These are phyloP conservation scores for Suillus ampliporus DNA, from an alignment of 768 basidiomycete genomes.

Conservation along the genomic window DNA sequence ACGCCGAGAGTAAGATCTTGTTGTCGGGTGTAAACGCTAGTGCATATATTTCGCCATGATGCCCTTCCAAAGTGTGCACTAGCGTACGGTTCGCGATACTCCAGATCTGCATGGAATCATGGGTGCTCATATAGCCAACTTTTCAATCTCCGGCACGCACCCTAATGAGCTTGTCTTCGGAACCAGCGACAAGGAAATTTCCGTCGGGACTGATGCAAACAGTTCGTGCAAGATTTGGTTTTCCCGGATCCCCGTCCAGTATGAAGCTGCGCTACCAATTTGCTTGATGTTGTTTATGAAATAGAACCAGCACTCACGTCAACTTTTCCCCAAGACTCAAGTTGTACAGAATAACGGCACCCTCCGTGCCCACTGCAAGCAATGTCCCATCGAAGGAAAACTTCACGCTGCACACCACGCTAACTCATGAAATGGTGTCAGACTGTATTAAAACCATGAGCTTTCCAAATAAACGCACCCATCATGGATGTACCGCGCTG, in stretches of 20 bases:
- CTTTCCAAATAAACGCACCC: constrained; percentile 8
- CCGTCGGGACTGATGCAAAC: constrained; percentile 81
- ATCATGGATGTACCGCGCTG: constrained; percentile 6
- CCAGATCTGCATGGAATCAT: constrained; percentile 72
- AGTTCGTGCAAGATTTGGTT: constrained; percentile 48
- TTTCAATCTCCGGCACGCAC: constrained; percentile 48
- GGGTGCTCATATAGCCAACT: constrained; percentile 14
- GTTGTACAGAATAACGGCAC: constrained; percentile 37
- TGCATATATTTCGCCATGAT: constrained; percentile 93
- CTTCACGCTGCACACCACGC: constrained; percentile 88
- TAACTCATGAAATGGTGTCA: constrained; percentile 28
- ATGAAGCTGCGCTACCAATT: background rate
- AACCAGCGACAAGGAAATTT: constrained; percentile 75
- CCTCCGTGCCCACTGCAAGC: constrained; percentile 73
- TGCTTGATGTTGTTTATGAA: background rate
- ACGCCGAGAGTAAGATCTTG: constrained; percentile 85
- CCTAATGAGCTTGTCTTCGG: constrained; percentile 92
- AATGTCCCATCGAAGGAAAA: constrained; percentile 94
- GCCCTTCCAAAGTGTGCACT: constrained; percentile 78
- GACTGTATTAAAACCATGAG: constrained; percentile 5
- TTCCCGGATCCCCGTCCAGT: background rate
- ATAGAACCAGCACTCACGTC: constrained; percentile 25
- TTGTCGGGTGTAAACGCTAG: constrained; percentile 92
- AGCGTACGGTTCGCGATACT: constrained; percentile 83
- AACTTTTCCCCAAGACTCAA: constrained; percentile 29